Evolutionary conservation across 768 basidiomycete genomes (phyloP), one percentile per base, ranked within the genome.

Genomic region (Leccinum longicurvipes): DNA sequence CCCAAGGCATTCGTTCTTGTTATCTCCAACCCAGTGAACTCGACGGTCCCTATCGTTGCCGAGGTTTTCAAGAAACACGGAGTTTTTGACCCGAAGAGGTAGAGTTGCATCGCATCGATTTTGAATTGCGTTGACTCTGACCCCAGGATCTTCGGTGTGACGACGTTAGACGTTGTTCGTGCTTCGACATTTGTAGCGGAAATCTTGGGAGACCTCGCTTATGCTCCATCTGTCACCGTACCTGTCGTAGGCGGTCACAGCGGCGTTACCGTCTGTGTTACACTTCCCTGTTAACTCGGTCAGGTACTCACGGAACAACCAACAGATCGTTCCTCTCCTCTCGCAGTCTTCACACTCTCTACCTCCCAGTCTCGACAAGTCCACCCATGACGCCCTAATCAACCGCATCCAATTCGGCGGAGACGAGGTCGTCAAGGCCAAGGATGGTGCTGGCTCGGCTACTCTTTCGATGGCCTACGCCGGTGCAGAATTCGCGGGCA

Each of bases 21-120:
- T 63, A 98, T 99, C 73, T 96, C 97, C 64, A 99, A 99, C 80
- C 97, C 97, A 29, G 96, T 99, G 70, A 98, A 99, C 83, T 98
- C 96, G 42, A 98, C 97, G 36, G 96, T 98, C 36, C 97, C 97
- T 47, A 92, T 99, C 67, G 93, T 93, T 46, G 93, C 85, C 15
- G 96, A 98, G 74, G 88, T 96, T 34, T 84, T 95, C 78, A 99
- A 96, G 84, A 87, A 92, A 74, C 82, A 88, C 61, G 87, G 86
- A 45, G 89, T 92, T 27, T 98, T 89, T 70, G 85, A 99, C 72
- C 89, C 93, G 60, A 97, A 90, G 79, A 83, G 84, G 95, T 93
- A 70, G 25, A 39, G 77, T 62, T 19, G 14, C 12, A 28, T 17
- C 29, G 11, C 7, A 23, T 10, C 39, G 2, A 17, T 21, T 29